A percentile compares a stretch with the other conserved stretches of the same genome.
Conservation (phyloP, 139 green algal species). For the Mesostigma viride region DNA sequence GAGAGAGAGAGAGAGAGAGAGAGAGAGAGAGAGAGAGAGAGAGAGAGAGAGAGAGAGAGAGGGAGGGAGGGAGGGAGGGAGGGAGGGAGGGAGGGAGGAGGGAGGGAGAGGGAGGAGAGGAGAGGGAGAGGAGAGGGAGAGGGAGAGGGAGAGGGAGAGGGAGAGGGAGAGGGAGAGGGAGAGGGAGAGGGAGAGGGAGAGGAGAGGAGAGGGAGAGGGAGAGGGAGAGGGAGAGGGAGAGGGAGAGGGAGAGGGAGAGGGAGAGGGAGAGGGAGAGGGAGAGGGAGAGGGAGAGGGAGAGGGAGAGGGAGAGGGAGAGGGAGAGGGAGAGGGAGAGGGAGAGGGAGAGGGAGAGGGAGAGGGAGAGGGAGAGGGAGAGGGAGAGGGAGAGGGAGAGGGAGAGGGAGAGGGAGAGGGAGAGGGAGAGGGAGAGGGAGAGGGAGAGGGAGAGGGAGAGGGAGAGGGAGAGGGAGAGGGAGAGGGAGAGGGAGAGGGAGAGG, state of each 20-base stretch:
- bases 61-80: too few species aligned
- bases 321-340: not conserved
- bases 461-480: too few species aligned
- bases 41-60: too few species aligned
- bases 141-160: not conserved
- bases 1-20: too few species aligned
- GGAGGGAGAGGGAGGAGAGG: too few species aligned
- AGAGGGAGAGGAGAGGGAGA: too few species aligned
- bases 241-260: not conserved
- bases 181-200: not conserved
- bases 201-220: not conserved
- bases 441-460: not conserved
- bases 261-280: not conserved
- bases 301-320: not conserved
- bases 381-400: conserved; percentile 14
- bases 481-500: too few species aligned
- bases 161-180: not conserved
- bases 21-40: too few species aligned
- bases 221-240: not conserved
- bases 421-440: not conserved
- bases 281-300: not conserved
- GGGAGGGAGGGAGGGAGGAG: too few species aligned
- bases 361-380: not conserved
- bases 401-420: conserved; percentile 13
- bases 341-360: not conserved